These are phyloP conservation scores for Cicer judaicum DNA, from an alignment of 306 rosid species.

Conservation along the genomic window DNA sequence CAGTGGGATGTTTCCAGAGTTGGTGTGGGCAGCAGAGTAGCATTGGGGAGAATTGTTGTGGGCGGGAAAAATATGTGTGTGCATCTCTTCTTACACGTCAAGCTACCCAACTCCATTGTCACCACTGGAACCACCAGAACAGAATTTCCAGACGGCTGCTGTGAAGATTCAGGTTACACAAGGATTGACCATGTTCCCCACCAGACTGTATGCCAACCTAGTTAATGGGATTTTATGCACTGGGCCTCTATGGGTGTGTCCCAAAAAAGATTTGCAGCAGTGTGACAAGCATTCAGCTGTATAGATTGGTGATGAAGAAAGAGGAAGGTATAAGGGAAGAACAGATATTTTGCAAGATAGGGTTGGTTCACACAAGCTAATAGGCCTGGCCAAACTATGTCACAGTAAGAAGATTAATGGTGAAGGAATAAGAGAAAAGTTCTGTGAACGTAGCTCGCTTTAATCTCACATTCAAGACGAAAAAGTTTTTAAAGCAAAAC, in stretches of 20 bases:
- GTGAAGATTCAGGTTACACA: not conserved
- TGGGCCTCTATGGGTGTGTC: not conserved
- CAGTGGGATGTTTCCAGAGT: not conserved
- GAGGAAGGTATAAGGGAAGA: not conserved
- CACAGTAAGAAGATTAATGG: slow-evolving; percentile 3
- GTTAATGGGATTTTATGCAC: not conserved
- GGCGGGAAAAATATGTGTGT: not conserved
- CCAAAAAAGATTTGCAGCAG: not conserved
- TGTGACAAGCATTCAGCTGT: not conserved
- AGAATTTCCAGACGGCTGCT: not conserved
- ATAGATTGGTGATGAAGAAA: slow-evolving; percentile 1
- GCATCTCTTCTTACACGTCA: not conserved
- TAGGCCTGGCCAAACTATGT: slow-evolving; percentile 2
- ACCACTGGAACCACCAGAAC: not conserved
- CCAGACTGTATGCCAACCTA: slow-evolving; percentile 2
- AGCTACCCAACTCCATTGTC: slow-evolving; percentile 1
- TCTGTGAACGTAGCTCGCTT: not conserved
- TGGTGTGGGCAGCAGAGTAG: not conserved
- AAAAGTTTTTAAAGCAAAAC: not conserved
- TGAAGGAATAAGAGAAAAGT: not conserved
- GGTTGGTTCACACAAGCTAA: not conserved
- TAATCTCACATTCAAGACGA: not conserved
- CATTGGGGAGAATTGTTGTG: not conserved
- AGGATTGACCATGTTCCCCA: not conserved
- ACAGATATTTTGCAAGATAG: not conserved